These are phyloP conservation scores for Talaromyces sp. DNA, from an alignment of 2,329 filamentous ascomycete species.

Conservation along the genomic window DNA sequence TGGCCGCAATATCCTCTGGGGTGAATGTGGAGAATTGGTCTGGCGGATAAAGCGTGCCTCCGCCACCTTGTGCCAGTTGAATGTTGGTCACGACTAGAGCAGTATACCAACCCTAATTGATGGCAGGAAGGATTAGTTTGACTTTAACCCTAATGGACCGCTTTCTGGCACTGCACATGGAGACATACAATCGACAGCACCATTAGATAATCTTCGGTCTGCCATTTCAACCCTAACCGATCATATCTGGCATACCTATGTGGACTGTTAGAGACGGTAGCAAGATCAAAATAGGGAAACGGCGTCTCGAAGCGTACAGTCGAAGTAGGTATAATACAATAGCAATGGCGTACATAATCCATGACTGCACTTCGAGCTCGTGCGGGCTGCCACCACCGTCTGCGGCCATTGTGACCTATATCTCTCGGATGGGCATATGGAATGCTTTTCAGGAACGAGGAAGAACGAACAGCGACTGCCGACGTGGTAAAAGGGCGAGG, in stretches of 20 bases:
- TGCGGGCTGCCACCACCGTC: constrained; percentile 12
- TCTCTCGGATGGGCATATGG: not conserved
- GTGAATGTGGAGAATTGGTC: constrained; percentile 11
- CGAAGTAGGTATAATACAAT: constrained; percentile 6
- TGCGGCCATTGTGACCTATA: constrained; percentile 1
- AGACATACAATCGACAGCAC: not conserved
- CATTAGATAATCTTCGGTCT: constrained; percentile 14
- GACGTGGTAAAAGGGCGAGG: not conserved
- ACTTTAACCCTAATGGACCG: no score
- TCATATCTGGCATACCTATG: constrained; percentile 11
- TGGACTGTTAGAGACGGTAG: not conserved
- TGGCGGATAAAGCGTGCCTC: constrained; percentile 9
- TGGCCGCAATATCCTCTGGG: constrained; percentile 3
- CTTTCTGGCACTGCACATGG: no score
- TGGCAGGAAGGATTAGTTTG: not conserved
- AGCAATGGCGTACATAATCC: constrained; percentile 14
- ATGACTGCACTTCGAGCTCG: constrained; percentile 11
- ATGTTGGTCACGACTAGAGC: constrained; percentile 14
- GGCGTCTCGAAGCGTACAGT: not conserved
- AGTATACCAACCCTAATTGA: constrained; percentile 12
- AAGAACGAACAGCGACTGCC: not conserved
- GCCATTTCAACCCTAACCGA: constrained; percentile 11
- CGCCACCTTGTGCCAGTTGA: constrained; percentile 12
- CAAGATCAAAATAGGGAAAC: not conserved
- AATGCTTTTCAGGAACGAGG: not conserved